Evolutionary conservation across 495 filamentous ascomycete species (phyloP).

Genomic region (Clavariopsis aquatica): DNA sequence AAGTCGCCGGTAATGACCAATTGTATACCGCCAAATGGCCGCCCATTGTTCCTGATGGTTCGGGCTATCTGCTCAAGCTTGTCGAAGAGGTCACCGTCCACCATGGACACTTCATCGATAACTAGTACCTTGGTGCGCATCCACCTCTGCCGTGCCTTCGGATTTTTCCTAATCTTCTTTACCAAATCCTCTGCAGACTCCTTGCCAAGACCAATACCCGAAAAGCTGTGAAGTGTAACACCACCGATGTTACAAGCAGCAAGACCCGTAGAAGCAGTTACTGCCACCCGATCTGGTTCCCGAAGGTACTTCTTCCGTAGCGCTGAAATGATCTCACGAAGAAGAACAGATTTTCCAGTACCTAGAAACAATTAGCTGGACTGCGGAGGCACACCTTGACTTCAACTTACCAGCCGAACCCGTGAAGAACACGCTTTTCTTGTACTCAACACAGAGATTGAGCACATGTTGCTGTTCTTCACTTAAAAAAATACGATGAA

Average conservation of each 20-base stretch:
- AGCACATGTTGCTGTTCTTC: conserved; percentile 84
- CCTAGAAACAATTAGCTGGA: conserved; percentile 14
- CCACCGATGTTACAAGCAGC: conserved; percentile 97
- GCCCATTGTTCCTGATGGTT: conserved; percentile 76
- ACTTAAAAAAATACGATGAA: conserved; percentile 71
- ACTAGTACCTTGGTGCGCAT: conserved; percentile 81
- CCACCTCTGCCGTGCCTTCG: conserved; percentile 87
- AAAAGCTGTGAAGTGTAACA: conserved; percentile 92
- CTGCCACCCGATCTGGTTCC: conserved; percentile 80
- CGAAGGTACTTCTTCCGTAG: conserved; percentile 71
- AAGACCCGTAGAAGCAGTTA: conserved; percentile 93
- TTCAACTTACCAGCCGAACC: conserved; percentile 74
- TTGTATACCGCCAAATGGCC: conserved; percentile 94
- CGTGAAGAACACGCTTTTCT: conserved; percentile 94
- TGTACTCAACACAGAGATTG: conserved; percentile 69
- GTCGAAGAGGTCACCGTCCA: conserved; percentile 94
- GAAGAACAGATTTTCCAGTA: conserved; percentile 94
- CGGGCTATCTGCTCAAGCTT: conserved; percentile 91
- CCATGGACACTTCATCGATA: conserved; percentile 97
- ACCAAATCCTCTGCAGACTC: conserved; percentile 78
- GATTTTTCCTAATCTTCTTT: conserved; percentile 87
- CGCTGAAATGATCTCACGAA: conserved; percentile 82
- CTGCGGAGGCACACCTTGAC: background rate
- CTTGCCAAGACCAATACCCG: conserved; percentile 93
- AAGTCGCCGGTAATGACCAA: conserved; percentile 96